Evolutionary conservation across 495 filamentous ascomycete genomes (phyloP), one percentile per base, ranked within the genome.

Genomic region (Elaphomyces granulatus): DNA sequence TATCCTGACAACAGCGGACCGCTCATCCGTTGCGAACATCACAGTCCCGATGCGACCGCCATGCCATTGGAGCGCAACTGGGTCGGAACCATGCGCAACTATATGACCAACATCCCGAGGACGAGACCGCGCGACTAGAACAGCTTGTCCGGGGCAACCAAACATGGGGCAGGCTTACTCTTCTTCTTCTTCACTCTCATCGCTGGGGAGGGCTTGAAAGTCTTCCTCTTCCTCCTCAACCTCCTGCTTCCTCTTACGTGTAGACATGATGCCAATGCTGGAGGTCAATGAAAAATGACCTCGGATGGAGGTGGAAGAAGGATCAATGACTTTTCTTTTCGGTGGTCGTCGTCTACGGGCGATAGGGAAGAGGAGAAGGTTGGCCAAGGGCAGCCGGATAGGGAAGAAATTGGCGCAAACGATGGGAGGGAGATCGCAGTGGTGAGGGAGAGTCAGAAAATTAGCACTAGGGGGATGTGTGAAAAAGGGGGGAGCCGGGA

Each of bases 241-340:
- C 15, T 77, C 74, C 45, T 74, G 68, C 70, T 76, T 76, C 67
- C 74, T 70, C 68, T 78, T 78, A 55, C 74, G 70, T 49, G 74
- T 75, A 10, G 72, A 68, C 72, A 77, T 75, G 15, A 41, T 56
- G 45, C 32, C 40, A 28, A 12, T 12, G 23, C 23, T 12, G 6
- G 23, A 28, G 23, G 12, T 6, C 6, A 28, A 28, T 28, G 23
- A 28, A 12, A 12, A 12, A 12, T 6, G 6, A 28, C 6, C 12
- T 12, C 12, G 23, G 23, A 28, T 28, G 23, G 12, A 28, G 23
- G 23, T 6, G 23, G 23, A 28, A 6, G 23, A 6, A 12, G 23
- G 23, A 28, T 6, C 23, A 28, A 28, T 12, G 23, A 6, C 23
- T 28, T 28, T 28, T 6, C 23, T n/a, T n/a, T n/a, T n/a, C n/a